phyloP scores from a whole-genome alignment of 2,329 filamentous ascomycete species.

The Monosporascus sp. region DNA sequence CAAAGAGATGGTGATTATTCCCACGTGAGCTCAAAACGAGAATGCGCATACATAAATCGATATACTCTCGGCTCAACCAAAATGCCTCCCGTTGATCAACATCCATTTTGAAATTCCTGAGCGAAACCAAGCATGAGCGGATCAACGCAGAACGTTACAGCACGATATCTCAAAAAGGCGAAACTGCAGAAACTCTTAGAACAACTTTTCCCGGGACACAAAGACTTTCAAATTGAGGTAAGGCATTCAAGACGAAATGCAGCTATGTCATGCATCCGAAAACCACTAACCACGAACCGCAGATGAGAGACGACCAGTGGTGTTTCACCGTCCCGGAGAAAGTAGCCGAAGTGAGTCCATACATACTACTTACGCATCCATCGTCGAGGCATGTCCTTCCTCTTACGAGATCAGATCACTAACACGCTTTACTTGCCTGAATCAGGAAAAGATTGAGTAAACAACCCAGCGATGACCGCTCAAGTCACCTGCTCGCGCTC shows the following conservation, averaged over 20 bases:
- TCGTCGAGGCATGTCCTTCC: neutral
- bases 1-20: too few relatives aligned
- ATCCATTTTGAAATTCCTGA: neutral
- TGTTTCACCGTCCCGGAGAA: conserved; percentile 18
- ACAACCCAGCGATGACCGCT: neutral
- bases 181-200: conserved; percentile 20
- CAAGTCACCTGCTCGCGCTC: neutral
- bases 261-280: neutral
- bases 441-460: conserved; percentile 7
- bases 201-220: conserved; percentile 18
- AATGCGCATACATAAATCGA: neutral
- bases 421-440: neutral
- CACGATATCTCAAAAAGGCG: conserved; percentile 21
- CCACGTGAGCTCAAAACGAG: neutral
- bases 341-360: conserved; percentile 13
- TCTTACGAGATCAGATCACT: neutral
- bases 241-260: neutral
- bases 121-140: neutral
- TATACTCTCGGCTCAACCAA: too few relatives aligned
- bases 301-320: conserved; percentile 26
- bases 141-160: conserved; percentile 17
- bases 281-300: conserved; percentile 3
- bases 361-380: neutral
- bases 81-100: too few relatives aligned
- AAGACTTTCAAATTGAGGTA: conserved; percentile 24